A percentile compares a stretch with the other conserved stretches of the same genome.
These are phyloP conservation scores for Lasiodiplodia sp. DNA, from an alignment of 2,329 filamentous ascomycete species.

Conservation along the genomic window DNA sequence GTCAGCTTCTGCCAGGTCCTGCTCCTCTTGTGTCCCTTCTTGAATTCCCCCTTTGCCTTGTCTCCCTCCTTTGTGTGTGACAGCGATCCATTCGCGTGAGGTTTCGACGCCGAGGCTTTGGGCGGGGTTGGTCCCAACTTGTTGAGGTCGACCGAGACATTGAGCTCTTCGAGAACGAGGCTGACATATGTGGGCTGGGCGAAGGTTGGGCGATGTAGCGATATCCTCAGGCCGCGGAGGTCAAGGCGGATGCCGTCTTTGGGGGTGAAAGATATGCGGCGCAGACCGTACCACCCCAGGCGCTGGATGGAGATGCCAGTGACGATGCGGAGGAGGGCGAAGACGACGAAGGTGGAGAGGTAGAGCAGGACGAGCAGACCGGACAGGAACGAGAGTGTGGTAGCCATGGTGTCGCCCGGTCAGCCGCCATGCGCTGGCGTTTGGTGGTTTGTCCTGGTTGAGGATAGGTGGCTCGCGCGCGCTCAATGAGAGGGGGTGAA, in stretches of 20 bases:
- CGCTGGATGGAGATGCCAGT: slow-evolving; percentile 96
- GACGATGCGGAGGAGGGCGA: slow-evolving; percentile 88
- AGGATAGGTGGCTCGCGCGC: slow-evolving; percentile 29
- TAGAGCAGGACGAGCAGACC: slow-evolving; percentile 87
- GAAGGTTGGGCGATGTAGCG: slow-evolving; percentile 92
- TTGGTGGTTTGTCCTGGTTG: neutral
- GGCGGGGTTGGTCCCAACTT: slow-evolving; percentile 58
- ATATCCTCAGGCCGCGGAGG: slow-evolving; percentile 85
- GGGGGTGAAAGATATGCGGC: slow-evolving; percentile 88
- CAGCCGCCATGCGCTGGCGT: slow-evolving; percentile 34
- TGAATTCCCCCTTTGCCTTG: slow-evolving; percentile 35
- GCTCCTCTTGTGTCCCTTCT: slow-evolving; percentile 56
- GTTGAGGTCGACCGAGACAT: slow-evolving; percentile 80
- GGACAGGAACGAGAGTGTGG: slow-evolving; percentile 73
- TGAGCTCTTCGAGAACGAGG: slow-evolving; percentile 84
- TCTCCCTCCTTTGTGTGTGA: slow-evolving; percentile 32
- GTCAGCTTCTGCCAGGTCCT: slow-evolving; percentile 84
- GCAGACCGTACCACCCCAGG: slow-evolving; percentile 89
- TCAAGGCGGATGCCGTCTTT: slow-evolving; percentile 89
- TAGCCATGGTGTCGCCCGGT: slow-evolving; percentile 50
- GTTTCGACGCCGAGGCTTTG: slow-evolving; percentile 9
- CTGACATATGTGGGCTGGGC: slow-evolving; percentile 97
- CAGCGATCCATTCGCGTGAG: slow-evolving; percentile 16
- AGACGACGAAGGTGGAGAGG: slow-evolving; percentile 88
- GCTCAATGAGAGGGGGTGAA: slow-evolving; percentile 25